A percentile compares a stretch with the other conserved stretches of the same genome.
Conservation (phyloP, 805 yeast genomes). For the Ogataea trehaloabstinens region DNA sequence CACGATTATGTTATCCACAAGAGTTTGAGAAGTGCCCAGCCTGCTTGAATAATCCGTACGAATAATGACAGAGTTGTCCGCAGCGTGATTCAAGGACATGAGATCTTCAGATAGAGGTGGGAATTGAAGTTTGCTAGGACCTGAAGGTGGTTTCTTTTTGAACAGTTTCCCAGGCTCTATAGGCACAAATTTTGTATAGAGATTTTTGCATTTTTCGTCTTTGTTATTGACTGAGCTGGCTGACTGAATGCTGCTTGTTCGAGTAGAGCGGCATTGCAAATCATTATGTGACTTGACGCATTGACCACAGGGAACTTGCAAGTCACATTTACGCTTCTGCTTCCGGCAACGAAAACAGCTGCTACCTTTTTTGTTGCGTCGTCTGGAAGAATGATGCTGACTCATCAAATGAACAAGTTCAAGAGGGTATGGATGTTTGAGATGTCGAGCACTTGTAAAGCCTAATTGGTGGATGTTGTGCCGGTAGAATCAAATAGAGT, state of each 20-base stretch:
- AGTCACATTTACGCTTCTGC: slow-evolving; percentile 3
- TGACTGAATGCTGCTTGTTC: not conserved
- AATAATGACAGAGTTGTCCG: not conserved
- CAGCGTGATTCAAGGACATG: not conserved
- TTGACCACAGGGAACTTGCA: slow-evolving; percentile 4
- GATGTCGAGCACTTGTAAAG: too few species aligned
- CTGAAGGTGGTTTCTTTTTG: not conserved
- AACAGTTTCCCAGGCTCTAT: slow-evolving; percentile 1
- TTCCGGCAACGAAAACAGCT: slow-evolving; percentile 3
- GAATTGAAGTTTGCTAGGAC: not conserved
- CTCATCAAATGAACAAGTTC: not conserved
- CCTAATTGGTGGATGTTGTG: too few species aligned
- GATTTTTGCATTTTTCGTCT: not conserved
- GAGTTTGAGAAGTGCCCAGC: not conserved
- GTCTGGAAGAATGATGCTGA: not conserved
- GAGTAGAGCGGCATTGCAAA: slow-evolving; percentile 3
- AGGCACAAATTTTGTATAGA: slow-evolving; percentile 1
- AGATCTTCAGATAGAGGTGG: not conserved
- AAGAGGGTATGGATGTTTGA: too few species aligned
- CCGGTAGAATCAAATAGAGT: too few species aligned
- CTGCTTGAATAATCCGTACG: not conserved
- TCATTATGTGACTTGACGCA: slow-evolving; percentile 1
- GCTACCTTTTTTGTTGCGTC: slow-evolving; percentile 4
- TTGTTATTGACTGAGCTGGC: not conserved
- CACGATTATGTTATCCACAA: not conserved